Evolutionary conservation across 2,329 filamentous ascomycete genomes (phyloP).

Genomic region (Gremmenia infestans): DNA sequence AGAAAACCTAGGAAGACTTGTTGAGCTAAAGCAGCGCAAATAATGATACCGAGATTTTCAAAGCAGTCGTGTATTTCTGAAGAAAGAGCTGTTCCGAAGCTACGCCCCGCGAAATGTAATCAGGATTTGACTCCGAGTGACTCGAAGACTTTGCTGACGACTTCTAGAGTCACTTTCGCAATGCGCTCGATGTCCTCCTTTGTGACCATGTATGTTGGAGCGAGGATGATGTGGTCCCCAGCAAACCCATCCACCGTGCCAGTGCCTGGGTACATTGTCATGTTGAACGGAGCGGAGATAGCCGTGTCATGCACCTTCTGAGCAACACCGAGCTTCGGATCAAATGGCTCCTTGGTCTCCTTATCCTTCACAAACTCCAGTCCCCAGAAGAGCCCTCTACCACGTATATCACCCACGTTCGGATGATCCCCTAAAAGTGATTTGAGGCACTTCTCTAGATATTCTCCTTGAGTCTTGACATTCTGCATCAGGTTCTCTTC

Average conservation of each 20-base stretch:
- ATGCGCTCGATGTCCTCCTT: slow-evolving; percentile 49
- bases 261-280: slow-evolving; percentile 55
- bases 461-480: slow-evolving; percentile 47
- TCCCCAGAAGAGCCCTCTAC: slow-evolving; percentile 53
- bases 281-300: slow-evolving; percentile 37
- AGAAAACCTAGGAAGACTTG: not conserved
- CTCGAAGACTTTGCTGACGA: slow-evolving; percentile 22
- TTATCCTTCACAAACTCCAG: slow-evolving; percentile 52
- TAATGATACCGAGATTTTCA: not conserved
- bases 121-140: not conserved
- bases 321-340: slow-evolving; percentile 38
- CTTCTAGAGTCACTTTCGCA: slow-evolving; percentile 36
- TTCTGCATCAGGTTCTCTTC: slow-evolving; percentile 55
- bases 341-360: slow-evolving; percentile 44
- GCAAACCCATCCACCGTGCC: slow-evolving; percentile 50
- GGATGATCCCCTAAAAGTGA: slow-evolving; percentile 39
- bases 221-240: slow-evolving; percentile 59
- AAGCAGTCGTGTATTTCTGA: not conserved
- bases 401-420: slow-evolving; percentile 57
- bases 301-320: slow-evolving; percentile 44
- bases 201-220: slow-evolving; percentile 55
- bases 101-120: not conserved
- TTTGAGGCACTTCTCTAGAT: slow-evolving; percentile 42
- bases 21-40: not conserved
- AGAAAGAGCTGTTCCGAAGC: not conserved